Evolutionary conservation across 108 stramenopile genomes (phyloP).

Genomic region (Parietichytrium sp.): DNA sequence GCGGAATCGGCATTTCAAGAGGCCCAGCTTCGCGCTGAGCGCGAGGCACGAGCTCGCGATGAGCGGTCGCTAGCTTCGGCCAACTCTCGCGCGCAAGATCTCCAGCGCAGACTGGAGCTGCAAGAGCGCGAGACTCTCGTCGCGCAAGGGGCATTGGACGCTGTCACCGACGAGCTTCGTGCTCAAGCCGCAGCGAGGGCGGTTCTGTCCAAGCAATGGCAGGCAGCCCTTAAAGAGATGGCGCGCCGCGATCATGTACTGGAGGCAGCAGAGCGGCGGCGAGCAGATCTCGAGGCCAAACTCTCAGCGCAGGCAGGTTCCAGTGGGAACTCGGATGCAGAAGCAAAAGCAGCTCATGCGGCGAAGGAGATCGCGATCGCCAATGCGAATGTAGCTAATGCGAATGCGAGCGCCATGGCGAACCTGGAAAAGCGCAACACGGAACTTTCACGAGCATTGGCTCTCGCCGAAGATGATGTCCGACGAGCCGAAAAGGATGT

Average conservation of each 20-base stretch:
- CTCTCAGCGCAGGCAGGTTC: background rate
- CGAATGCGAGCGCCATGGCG: too few relatives aligned
- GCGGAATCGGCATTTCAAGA: too few relatives aligned
- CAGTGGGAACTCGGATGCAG: too few relatives aligned
- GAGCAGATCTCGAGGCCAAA: background rate
- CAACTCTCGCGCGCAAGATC: too few relatives aligned
- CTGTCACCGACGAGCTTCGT: background rate
- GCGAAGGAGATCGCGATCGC: too few relatives aligned
- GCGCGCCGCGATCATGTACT: background rate
- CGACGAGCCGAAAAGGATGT: background rate
- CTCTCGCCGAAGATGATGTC: background rate
- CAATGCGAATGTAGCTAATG: background rate
- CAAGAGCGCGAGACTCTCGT: slow-evolving; percentile 17
- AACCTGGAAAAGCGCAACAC: too few relatives aligned
- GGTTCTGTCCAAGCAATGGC: background rate
- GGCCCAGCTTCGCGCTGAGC: too few relatives aligned
- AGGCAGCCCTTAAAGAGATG: background rate
- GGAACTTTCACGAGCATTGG: too few relatives aligned
- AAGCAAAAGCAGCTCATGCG: too few relatives aligned
- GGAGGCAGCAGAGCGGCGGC: background rate
- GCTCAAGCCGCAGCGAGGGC: background rate
- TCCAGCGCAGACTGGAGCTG: background rate
- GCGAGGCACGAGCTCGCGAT: too few relatives aligned
- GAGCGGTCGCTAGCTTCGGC: too few relatives aligned
- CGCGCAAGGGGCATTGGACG: background rate